Evolutionary conservation across 2,329 filamentous ascomycete genomes (phyloP), one percentile per base, ranked within the genome.

Genomic region (Passalora sequoiae): DNA sequence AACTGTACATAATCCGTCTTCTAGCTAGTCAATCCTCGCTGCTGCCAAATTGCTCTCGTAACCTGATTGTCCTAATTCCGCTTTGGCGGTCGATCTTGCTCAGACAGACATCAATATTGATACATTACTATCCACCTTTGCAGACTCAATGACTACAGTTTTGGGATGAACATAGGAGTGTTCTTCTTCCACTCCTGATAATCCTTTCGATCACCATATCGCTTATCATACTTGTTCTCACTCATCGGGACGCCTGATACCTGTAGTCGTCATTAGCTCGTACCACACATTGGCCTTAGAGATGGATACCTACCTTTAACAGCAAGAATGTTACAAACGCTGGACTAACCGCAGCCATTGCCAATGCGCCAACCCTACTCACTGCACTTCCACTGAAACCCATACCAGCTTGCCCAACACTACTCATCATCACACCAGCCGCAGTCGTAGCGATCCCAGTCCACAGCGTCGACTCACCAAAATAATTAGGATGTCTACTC

Each of bases 391-490:
- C 71, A 6, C 70, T 67, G 27, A 83, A 57, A 0, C 80, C 79
- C 57, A 85, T 71, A 0, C 75, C 78, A 1, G 68, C 56, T 60
- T 79, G 77, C 1, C 76, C 76, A 0, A 76, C 71, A n/a, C 63
- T 66, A 10, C 69, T 68, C 1, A 75, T 62, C 37, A 86, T 65
- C 1, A 2, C 67, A 1, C 80, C 79, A 0, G 74, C 77, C 0
- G 78, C 73, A 1, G 71, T 65, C 4, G 77, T 75, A 0, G 81
- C 80, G 45, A 86, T 75, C 1, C 83, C 82, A 0, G 76, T 79
- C 83, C 81, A 86, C 22, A 86, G 67, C 8, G 78, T 81, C 20
- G 71, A 73, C 62, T 86, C 82, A n/a, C 82, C 83, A 60, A 86
- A 83, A 66, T 86, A 86, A 57, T 86, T 83, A 1, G 82, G 82